Evolutionary conservation across 1,139 yeast species (phyloP).

Genomic region (Sugiyamaella grinbergsii): DNA sequence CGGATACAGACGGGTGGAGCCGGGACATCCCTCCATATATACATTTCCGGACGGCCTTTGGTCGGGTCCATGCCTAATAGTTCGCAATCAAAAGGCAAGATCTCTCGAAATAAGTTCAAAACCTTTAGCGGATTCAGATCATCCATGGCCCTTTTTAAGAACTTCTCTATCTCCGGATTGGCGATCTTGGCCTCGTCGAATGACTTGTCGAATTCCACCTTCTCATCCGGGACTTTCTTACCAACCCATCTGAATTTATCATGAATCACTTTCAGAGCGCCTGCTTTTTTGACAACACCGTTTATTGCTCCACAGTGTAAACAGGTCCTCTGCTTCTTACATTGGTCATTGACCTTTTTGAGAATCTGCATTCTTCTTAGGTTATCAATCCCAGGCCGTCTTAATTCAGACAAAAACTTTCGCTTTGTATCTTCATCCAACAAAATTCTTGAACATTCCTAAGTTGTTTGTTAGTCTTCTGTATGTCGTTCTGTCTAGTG

Average conservation of each 20-base stretch:
- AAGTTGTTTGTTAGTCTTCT: constrained; percentile 1
- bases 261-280: constrained; percentile 91
- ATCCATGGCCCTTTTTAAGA: constrained; percentile 83
- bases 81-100: constrained; percentile 86
- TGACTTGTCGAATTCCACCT: constrained; percentile 70
- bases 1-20: constrained; percentile 99
- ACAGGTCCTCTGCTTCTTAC: constrained; percentile 93
- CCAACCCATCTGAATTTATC: constrained; percentile 97
- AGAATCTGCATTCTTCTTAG: constrained; percentile 86
- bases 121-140: constrained; percentile 94
- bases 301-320: constrained; percentile 82
- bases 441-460: constrained; percentile 78
- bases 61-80: constrained; percentile 86
- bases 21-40: constrained; percentile 94
- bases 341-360: constrained; percentile 82
- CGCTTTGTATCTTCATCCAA: constrained; percentile 73
- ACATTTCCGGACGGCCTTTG: constrained; percentile 92
- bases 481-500: no score
- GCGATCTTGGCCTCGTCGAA: constrained; percentile 73
- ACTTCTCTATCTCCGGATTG: constrained; percentile 86
- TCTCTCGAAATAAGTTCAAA: constrained; percentile 80
- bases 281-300: constrained; percentile 98
- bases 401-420: constrained; percentile 68
- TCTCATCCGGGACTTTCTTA: constrained; percentile 84
- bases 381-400: constrained; percentile 89